phyloP scores from a whole-genome alignment of 2,329 filamentous ascomycete species.

The Fusarium concolor region DNA sequence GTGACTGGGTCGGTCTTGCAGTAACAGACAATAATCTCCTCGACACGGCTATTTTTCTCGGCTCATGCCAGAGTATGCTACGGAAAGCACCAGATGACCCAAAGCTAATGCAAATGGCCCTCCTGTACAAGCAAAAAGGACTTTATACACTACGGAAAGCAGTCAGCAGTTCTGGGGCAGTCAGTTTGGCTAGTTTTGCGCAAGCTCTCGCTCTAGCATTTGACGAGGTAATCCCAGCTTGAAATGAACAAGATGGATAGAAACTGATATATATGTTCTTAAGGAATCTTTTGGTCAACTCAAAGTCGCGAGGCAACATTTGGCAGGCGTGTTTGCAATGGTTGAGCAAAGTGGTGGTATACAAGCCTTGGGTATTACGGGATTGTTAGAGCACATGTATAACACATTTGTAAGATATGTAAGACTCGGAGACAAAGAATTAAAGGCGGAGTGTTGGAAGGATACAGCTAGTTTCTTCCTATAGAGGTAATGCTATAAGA shows the following conservation, averaged over 20 bases:
- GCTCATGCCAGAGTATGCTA: background rate
- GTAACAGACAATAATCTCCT: constrained; percentile 15
- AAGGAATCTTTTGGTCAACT: background rate
- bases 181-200: background rate
- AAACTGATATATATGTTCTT: background rate
- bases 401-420: background rate
- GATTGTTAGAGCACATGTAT: background rate
- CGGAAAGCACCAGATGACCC: background rate
- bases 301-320: background rate
- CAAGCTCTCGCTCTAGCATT: constrained; percentile 14
- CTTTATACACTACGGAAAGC: background rate
- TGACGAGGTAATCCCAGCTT: background rate
- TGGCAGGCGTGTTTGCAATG: background rate
- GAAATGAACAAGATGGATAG: no score
- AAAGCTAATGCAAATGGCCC: background rate
- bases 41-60: constrained; percentile 4
- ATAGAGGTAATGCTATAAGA: background rate
- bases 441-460: background rate
- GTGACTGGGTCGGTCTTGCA: constrained; percentile 23
- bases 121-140: constrained; percentile 19
- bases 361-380: background rate
- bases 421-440: background rate
- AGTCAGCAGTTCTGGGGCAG: background rate
- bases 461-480: background rate
- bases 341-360: background rate